Percentiles rank a stretch among this genome's conserved stretches.
These are phyloP conservation scores for Termitomyces sp. DNA, from an alignment of 768 basidiomycete genomes.

Conservation along the genomic window DNA sequence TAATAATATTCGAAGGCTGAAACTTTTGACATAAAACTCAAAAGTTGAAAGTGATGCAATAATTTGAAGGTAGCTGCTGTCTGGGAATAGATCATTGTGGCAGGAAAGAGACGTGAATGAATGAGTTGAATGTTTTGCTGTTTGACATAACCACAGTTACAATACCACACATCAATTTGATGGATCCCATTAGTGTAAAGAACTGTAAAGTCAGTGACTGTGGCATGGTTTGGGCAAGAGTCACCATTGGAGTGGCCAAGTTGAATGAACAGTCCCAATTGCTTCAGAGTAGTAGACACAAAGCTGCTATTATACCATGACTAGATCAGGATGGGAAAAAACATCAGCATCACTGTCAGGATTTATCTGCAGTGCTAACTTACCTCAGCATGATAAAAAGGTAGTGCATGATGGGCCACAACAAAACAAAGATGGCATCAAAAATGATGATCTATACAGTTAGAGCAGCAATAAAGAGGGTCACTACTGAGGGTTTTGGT, in stretches of 20 bases:
- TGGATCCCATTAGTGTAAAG: constrained; percentile 25
- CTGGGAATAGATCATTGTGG: constrained; percentile 17
- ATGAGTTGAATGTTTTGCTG: constrained; percentile 24
- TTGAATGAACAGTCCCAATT: constrained; percentile 9
- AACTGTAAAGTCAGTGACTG: constrained; percentile 3
- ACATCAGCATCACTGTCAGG: not conserved
- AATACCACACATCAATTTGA: constrained; percentile 23
- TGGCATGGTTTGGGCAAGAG: constrained; percentile 12
- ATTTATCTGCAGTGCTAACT: too few species aligned
- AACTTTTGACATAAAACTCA: constrained; percentile 24
- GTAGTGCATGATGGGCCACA: not conserved
- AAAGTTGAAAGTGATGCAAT: constrained; percentile 21
- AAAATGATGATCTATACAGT: not conserved
- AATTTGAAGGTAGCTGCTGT: constrained; percentile 24
- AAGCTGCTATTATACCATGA: not conserved
- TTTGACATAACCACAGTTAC: constrained; percentile 18
- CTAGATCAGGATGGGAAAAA: not conserved
- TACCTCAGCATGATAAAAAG: constrained; percentile 6
- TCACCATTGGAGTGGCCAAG: constrained; percentile 17
- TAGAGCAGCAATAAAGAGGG: not conserved
- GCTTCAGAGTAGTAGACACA: not conserved
- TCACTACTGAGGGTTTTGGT: not conserved
- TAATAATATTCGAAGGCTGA: constrained; percentile 24
- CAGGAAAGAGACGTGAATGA: constrained; percentile 17
- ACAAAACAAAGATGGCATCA: constrained; percentile 1